phyloP scores from a whole-genome alignment of 805 yeast species.

The Blastobotrys chiropterorum region DNA sequence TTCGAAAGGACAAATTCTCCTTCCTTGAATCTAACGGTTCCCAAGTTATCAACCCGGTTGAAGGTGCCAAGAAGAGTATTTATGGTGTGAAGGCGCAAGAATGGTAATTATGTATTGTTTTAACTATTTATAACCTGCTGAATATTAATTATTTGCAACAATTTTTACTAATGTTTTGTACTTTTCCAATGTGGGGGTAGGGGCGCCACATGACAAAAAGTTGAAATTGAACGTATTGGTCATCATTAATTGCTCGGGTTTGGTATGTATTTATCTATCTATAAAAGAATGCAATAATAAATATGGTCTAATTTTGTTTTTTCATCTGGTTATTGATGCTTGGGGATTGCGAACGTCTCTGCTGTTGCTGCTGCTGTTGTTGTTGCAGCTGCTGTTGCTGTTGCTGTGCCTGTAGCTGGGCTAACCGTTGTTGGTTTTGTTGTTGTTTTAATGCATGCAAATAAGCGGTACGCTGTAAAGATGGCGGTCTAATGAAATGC shows the following conservation, averaged over 20 bases:
- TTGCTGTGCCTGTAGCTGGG: constrained; percentile 4
- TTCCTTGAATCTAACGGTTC: constrained; percentile 85
- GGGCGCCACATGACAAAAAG: no score
- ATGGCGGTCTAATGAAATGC: constrained; percentile 29
- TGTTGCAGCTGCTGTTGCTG: constrained; percentile 12
- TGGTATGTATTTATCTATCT: background rate
- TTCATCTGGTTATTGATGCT: background rate
- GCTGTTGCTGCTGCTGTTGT: constrained; percentile 10
- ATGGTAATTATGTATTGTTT: constrained; percentile 2
- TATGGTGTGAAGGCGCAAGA: constrained; percentile 8
- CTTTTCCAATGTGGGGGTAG: no score
- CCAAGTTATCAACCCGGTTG: constrained; percentile 49
- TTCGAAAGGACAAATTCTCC: constrained; percentile 74
- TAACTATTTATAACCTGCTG: background rate
- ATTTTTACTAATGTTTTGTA: no score
- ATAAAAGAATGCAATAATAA: background rate
- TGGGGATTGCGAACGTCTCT: background rate
- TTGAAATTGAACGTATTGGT: no score
- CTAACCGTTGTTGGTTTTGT: constrained; percentile 10
- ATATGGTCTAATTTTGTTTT: background rate
- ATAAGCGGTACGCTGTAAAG: constrained; percentile 16
- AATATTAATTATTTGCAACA: no score
- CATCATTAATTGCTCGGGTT: no score
- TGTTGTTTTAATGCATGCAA: constrained; percentile 3
- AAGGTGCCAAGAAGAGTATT: constrained; percentile 14